A percentile compares a stretch with the other conserved stretches of the same genome.
Conservation (phyloP, 305 asterid species). For the Fraxinus platypoda region DNA sequence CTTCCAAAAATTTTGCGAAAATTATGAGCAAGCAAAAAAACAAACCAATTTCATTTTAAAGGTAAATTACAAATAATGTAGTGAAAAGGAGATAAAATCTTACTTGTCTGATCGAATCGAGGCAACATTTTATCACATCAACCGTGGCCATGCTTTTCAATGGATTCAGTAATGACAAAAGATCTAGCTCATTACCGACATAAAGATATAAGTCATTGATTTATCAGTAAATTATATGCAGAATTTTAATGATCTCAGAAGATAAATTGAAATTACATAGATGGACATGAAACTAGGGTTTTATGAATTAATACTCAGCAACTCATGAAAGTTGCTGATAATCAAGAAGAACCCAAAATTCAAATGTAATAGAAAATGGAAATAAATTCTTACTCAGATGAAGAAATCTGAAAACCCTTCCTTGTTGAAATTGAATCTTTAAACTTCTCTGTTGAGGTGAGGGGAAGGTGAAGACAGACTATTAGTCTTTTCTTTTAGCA, state of each 20-base stretch:
- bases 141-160: constrained; percentile 51
- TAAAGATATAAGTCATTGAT: not conserved
- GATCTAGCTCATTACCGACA: constrained; percentile 5
- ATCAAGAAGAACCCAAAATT: not conserved
- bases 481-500: too few relatives aligned
- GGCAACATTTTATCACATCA: constrained; percentile 84
- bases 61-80: not conserved
- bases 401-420: not conserved
- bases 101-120: constrained; percentile 85
- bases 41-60: constrained; percentile 8
- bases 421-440: not conserved
- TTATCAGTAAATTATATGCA: not conserved
- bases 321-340: not conserved
- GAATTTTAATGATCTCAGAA: not conserved
- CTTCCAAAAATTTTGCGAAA: constrained; percentile 12
- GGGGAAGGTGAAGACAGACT: not conserved
- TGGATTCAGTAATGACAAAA: not conserved
- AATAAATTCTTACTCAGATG: not conserved
- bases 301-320: not conserved
- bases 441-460: not conserved
- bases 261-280: not conserved
- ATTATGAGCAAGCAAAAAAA: not conserved
- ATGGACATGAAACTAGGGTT: not conserved
- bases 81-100: constrained; percentile 8
- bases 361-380: not conserved